A percentile compares a stretch with the other conserved stretches of the same genome.
phyloP scores from a whole-genome alignment of 2,329 filamentous ascomycete species.

The Ceratocystis ficicola region DNA sequence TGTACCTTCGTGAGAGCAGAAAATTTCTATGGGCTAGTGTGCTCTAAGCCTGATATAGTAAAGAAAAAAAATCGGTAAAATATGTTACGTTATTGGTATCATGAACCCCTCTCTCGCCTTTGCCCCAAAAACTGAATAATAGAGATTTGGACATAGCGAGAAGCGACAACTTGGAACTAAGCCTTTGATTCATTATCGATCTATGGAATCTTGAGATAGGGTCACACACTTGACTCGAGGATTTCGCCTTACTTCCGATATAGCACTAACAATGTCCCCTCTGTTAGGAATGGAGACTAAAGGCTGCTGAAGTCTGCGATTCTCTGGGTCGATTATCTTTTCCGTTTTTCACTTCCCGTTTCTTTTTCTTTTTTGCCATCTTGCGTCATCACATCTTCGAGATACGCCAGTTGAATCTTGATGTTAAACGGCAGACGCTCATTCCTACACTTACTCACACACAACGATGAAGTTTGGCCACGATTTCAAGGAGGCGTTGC shows the following conservation, averaged over 20 bases:
- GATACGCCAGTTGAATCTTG: neutral
- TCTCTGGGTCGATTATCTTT: neutral
- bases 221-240: neutral
- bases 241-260: neutral
- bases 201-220: neutral
- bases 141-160: neutral
- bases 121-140: no score
- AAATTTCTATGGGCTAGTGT: neutral
- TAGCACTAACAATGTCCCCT: neutral
- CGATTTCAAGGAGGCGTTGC: slow-evolving; percentile 58
- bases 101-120: neutral
- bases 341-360: no score
- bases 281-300: neutral
- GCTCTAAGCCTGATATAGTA: neutral
- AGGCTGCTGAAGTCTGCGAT: neutral
- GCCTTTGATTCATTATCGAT: neutral
- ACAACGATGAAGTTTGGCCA: slow-evolving; percentile 72
- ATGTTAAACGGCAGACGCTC: neutral
- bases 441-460: neutral
- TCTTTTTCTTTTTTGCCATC: no score
- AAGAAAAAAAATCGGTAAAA: neutral
- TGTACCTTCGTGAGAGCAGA: neutral
- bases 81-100: neutral
- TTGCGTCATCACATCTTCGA: neutral
- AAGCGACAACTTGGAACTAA: neutral